phyloP scores from a whole-genome alignment of 371 early-diverging fungal genomes.

The Dichotomocladium elegans region DNA sequence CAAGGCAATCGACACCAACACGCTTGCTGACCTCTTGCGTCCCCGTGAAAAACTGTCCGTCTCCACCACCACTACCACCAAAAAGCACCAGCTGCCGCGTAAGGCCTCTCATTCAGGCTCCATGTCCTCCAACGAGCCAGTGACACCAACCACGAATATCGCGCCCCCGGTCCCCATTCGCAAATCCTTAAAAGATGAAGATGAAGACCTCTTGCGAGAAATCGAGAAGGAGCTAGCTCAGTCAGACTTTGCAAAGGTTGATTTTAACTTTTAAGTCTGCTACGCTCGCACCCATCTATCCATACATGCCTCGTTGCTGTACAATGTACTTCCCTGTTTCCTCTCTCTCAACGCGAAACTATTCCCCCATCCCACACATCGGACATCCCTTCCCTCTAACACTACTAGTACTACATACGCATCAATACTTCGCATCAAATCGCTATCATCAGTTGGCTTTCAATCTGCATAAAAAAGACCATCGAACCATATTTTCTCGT shows the following conservation, averaged over 20 bases:
- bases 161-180: background rate
- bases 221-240: conserved; percentile 13
- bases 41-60: conserved; percentile 4
- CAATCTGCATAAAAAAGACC: too few species aligned
- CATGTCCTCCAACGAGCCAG: conserved; percentile 13
- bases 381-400: too few species aligned
- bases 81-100: conserved; percentile 1
- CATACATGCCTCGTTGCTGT: background rate
- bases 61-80: background rate
- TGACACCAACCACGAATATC: conserved; percentile 9
- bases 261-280: conserved; percentile 12
- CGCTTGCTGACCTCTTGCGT: conserved; percentile 1
- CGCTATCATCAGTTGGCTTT: too few species aligned
- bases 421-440: too few species aligned
- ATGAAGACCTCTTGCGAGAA: conserved; percentile 14
- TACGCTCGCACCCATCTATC: background rate
- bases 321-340: too few species aligned
- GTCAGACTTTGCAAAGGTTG: conserved; percentile 14
- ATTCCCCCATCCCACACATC: too few species aligned
- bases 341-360: too few species aligned
- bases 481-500: too few species aligned
- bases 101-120: conserved; percentile 7
- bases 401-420: too few species aligned
- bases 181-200: conserved; percentile 7
- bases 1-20: background rate